These are phyloP conservation scores for Yamadazyma dushanensis DNA, from an alignment of 1,139 yeast genomes.

Conservation along the genomic window DNA sequence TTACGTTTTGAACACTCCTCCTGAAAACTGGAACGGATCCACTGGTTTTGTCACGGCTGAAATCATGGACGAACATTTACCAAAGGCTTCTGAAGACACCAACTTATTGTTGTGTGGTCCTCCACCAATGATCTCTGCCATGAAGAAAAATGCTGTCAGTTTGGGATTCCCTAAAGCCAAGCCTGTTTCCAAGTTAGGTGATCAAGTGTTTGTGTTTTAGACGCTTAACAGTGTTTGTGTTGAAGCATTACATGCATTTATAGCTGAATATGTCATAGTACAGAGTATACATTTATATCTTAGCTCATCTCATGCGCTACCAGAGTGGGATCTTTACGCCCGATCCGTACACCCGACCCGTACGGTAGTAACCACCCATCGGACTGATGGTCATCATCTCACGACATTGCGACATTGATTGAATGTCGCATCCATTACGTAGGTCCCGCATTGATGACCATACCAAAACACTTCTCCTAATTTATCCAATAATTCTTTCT, in stretches of 20 bases:
- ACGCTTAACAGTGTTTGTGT: too few species aligned
- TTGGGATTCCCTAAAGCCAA: conserved; percentile 86
- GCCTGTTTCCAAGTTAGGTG: conserved; percentile 89
- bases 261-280: too few species aligned
- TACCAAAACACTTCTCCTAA: not conserved
- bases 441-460: not conserved
- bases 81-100: conserved; percentile 59
- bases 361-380: too few species aligned
- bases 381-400: too few species aligned
- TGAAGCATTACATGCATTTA: too few species aligned
- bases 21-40: conserved; percentile 48
- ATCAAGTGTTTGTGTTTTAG: conserved; percentile 66
- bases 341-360: too few species aligned
- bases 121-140: conserved; percentile 77
- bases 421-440: not conserved
- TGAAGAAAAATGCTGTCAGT: conserved; percentile 78
- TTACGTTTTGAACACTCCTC: conserved; percentile 76
- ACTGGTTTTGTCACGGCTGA: conserved; percentile 77
- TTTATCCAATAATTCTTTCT: not conserved
- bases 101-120: conserved; percentile 92
- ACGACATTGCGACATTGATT: not conserved
- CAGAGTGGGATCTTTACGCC: too few species aligned
- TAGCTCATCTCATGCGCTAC: too few species aligned
- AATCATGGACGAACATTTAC: conserved; percentile 54
- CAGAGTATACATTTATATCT: not conserved